phyloP scores from a whole-genome alignment of 1,284 basidiomycete genomes.

The Pseudozyma thailandica region DNA sequence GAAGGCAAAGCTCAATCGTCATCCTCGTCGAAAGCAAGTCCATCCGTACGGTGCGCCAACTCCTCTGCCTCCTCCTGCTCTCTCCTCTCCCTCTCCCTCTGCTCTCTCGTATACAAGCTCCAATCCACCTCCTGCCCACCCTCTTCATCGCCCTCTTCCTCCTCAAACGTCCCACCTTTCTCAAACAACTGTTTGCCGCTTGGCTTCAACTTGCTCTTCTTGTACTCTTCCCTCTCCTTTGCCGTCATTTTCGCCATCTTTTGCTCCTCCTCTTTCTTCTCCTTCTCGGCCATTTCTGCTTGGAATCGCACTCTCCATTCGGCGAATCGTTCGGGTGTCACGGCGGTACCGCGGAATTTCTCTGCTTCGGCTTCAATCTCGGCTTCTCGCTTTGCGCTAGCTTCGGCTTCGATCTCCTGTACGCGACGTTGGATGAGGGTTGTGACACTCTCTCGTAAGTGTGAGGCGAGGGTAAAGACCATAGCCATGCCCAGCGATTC shows the following conservation, averaged over 20 bases:
- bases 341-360: slow-evolving; percentile 86
- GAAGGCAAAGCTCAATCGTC: slow-evolving; percentile 19
- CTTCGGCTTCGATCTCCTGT: slow-evolving; percentile 71
- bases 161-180: slow-evolving; percentile 50
- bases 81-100: slow-evolving; percentile 56
- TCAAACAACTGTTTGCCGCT: slow-evolving; percentile 72
- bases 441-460: slow-evolving; percentile 82
- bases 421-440: slow-evolving; percentile 72
- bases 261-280: slow-evolving; percentile 82
- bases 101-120: slow-evolving; percentile 58
- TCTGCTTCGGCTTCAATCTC: slow-evolving; percentile 86
- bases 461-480: slow-evolving; percentile 92
- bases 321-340: slow-evolving; percentile 83
- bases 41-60: slow-evolving; percentile 24
- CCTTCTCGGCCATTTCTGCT: slow-evolving; percentile 69
- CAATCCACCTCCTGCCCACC: slow-evolving; percentile 62
- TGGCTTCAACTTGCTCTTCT: slow-evolving; percentile 75
- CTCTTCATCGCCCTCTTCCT: slow-evolving; percentile 51
- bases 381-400: slow-evolving; percentile 76
- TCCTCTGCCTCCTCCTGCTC: slow-evolving; percentile 54
- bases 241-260: slow-evolving; percentile 77
- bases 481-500: slow-evolving; percentile 96
- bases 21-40: slow-evolving; percentile 47
- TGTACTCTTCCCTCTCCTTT: slow-evolving; percentile 90
- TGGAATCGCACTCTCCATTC: slow-evolving; percentile 83